phyloP scores from a whole-genome alignment of 2,329 filamentous ascomycete species.

The Alternaria panax region DNA sequence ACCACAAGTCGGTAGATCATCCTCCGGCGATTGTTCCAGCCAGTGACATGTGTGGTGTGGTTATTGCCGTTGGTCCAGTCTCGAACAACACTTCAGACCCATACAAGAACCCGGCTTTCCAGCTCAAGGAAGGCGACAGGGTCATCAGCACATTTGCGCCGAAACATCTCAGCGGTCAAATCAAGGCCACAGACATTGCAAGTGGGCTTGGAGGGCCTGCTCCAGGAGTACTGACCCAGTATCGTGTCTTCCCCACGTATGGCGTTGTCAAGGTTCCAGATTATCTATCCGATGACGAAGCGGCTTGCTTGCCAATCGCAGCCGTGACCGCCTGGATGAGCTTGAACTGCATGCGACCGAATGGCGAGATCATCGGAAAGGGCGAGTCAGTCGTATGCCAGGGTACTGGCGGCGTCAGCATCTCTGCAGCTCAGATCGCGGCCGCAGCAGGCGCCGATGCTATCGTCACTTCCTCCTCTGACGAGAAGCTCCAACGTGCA shows the following conservation, averaged over 20 bases:
- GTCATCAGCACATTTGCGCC: conserved; percentile 71
- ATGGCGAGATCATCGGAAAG: conserved; percentile 59
- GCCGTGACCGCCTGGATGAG: conserved; percentile 71
- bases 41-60: conserved; percentile 73
- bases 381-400: conserved; percentile 51
- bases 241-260: conserved; percentile 66
- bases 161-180: conserved; percentile 65
- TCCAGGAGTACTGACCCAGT: conserved; percentile 64
- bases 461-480: conserved; percentile 66
- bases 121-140: conserved; percentile 61
- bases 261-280: conserved; percentile 64
- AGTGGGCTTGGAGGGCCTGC: conserved; percentile 68
- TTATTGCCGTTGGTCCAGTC: conserved; percentile 58
- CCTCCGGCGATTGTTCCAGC: conserved; percentile 64
- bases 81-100: conserved; percentile 50
- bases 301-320: conserved; percentile 67
- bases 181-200: conserved; percentile 62
- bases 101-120: conserved; percentile 55
- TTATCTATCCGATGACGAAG: conserved; percentile 67
- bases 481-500: conserved; percentile 62
- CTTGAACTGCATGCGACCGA: conserved; percentile 66
- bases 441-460: conserved; percentile 55
- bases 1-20: conserved; percentile 63
- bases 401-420: conserved; percentile 55
- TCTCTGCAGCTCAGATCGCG: conserved; percentile 52